Conservation (phyloP, 495 filamentous ascomycete species). For the Tuber indicum region DNA sequence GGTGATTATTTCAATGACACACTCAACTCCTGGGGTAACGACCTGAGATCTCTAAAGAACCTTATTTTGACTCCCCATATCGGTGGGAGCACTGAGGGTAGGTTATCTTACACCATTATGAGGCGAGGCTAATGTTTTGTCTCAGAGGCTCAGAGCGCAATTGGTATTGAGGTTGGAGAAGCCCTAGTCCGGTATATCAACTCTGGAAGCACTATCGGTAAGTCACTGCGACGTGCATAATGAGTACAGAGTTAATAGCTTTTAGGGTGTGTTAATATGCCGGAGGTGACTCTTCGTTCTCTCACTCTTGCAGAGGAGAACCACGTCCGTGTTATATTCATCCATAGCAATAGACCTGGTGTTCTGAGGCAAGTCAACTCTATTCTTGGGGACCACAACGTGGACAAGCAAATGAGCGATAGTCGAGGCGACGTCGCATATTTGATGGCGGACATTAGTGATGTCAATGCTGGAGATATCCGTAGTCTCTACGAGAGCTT, state of each 20-base stretch:
- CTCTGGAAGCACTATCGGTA: constrained; percentile 71
- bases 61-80: constrained; percentile 93
- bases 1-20: constrained; percentile 82
- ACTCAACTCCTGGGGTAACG: constrained; percentile 74
- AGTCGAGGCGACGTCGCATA: constrained; percentile 91
- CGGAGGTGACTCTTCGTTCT: constrained; percentile 80
- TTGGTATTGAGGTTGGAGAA: constrained; percentile 83
- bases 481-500: constrained; percentile 75
- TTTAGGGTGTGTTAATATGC: constrained; percentile 65
- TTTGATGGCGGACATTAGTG: constrained; percentile 92
- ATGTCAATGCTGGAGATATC: constrained; percentile 70
- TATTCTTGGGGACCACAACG: constrained; percentile 86
- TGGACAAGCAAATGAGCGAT: constrained; percentile 96
- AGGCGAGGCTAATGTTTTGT: neutral
- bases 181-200: constrained; percentile 87
- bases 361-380: constrained; percentile 90
- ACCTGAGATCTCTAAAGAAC: constrained; percentile 77
- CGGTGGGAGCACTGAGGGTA: constrained; percentile 89
- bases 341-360: constrained; percentile 91
- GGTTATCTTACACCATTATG: neutral
- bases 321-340: constrained; percentile 83
- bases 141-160: constrained; percentile 76
- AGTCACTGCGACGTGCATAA: neutral
- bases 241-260: neutral
- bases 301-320: constrained; percentile 79